Evolutionary conservation across 192 early-diverging fungal genomes (phyloP), one percentile per base, ranked within the genome.

Genomic region (Diversispora eburnea): DNA sequence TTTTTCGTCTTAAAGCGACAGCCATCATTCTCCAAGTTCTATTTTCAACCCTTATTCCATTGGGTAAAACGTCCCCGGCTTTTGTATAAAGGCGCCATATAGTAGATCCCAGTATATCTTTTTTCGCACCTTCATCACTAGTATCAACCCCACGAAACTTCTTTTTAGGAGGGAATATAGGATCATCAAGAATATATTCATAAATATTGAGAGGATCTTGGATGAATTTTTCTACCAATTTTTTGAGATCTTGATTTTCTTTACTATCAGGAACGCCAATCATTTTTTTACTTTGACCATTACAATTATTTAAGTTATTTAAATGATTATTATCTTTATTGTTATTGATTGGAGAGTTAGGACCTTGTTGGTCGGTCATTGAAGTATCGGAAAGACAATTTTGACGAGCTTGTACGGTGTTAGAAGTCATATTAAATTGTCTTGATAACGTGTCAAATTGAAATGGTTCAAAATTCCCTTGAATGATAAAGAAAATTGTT

Each of bases 1-100:
- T 74, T 77, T 78, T 72, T 77, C 75, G 48, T 51, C 76, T 76
- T 54, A 84, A 75, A 41, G 77, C 77, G 79, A 90, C 87, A 20
- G 88, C 88, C 90, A 93, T 91, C 79, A 93, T 85, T 33, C 93
- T 79, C 93, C 93, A 95, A 8, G 89, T 86, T 70, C 93, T 69
- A 77, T 94, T 95, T 77, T 95, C 93, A 8, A 94, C 81, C 41
- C 93, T 79, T 41, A 83, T 83, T 12, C 92, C 93, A 47, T 92
- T 85, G 13, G 91, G 90, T 42, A 95, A 74, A 7, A 86, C 86
- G 49, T 90, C 87, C 77, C 92, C 93, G 45, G 91, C 91, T 78
- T 93, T 93, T 8, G 90, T 88, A 63, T 85, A 92, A 68, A 95
- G 79, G 46, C 84, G 81, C 93, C 93, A 95, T 6, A 89, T 77